Base-by-base conservation (phyloP, 2,329 filamentous ascomycete species). In the Pseudocercospora ulei region DNA sequence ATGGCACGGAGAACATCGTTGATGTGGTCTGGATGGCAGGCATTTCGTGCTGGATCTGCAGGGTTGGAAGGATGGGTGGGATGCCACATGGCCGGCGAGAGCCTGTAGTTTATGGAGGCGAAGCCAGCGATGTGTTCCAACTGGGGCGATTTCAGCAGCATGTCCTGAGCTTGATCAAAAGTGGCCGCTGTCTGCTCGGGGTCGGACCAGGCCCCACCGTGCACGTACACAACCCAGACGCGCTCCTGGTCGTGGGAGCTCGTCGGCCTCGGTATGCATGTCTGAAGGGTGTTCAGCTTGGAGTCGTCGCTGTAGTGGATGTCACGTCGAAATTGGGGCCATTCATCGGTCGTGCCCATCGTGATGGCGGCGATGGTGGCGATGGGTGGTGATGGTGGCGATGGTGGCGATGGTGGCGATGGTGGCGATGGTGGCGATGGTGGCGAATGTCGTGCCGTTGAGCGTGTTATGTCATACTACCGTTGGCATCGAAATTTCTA, bases 21-120 rank as follows among this genome's bases (percentile, higher is more conserved):
- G 20, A 80, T 58, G 51, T 82, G 78, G 34, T 73, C 69, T 0
- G 78, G 78, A 52, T 81, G 76, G 9, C 45, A 48, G 1, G 71
- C 75, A 23, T 59, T 62, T 31, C 71, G 65, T 2, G 56, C 56
- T 0, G 60, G 55, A 47, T 71, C 66, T 38, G 67, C 58, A 1
- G 70, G 66, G 39, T 63, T 61, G 22, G 59, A 57, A 0, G 73
- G 70, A 43, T 70, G 58, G 1, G 59, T 58, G 1, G 62, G 51
- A 47, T 68, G 66, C 9, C 53, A 47, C 6, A 62, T 53, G 48
- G 69, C 65, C 2, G 72, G 66, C 4, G 72, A 75, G 34, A 81
- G 71, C 23, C 75, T 70, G 65, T 80, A 80, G 59, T 76, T 72
- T 41, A 80, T 56, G 28, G 76, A 78, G 17, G 76, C 72, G 53